These are phyloP conservation scores for Clonostachys chloroleuca DNA, from an alignment of 2,329 filamentous ascomycete genomes.

Conservation along the genomic window DNA sequence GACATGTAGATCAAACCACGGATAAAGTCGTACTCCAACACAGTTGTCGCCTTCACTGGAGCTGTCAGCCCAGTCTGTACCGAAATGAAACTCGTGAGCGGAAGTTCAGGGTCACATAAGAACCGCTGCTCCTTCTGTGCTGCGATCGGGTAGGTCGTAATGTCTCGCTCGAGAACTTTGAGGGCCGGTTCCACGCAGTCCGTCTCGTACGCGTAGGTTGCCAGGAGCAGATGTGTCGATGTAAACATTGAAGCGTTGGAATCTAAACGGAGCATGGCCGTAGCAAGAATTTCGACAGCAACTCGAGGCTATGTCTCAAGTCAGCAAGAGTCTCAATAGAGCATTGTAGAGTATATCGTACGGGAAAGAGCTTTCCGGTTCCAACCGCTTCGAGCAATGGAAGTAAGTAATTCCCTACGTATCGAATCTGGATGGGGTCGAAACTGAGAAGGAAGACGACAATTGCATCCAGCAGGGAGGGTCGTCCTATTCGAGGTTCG, in stretches of 20 bases:
- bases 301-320: slow-evolving; percentile 31
- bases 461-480: slow-evolving; percentile 31
- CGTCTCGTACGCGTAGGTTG: slow-evolving; percentile 53
- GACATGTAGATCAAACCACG: slow-evolving; percentile 62
- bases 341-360: slow-evolving; percentile 12
- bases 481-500: slow-evolving; percentile 17
- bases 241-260: slow-evolving; percentile 64
- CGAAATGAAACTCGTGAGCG: slow-evolving; percentile 55
- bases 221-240: slow-evolving; percentile 53
- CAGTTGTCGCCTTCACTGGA: slow-evolving; percentile 40
- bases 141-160: slow-evolving; percentile 60
- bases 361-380: slow-evolving; percentile 32
- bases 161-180: slow-evolving; percentile 58
- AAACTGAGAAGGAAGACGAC: slow-evolving; percentile 42
- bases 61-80: slow-evolving; percentile 51
- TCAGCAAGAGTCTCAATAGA: slow-evolving; percentile 5
- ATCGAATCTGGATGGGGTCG: slow-evolving; percentile 47
- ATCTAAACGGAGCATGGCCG: slow-evolving; percentile 61
- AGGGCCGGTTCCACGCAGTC: slow-evolving; percentile 49
- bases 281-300: slow-evolving; percentile 37
- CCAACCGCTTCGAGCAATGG: slow-evolving; percentile 35
- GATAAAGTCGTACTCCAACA: slow-evolving; percentile 65
- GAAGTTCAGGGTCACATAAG: slow-evolving; percentile 39
- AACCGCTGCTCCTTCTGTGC: slow-evolving; percentile 24
- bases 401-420: slow-evolving; percentile 37